phyloP scores from a whole-genome alignment of 2,329 filamentous ascomycete species.

The Aspergillus sergii region DNA sequence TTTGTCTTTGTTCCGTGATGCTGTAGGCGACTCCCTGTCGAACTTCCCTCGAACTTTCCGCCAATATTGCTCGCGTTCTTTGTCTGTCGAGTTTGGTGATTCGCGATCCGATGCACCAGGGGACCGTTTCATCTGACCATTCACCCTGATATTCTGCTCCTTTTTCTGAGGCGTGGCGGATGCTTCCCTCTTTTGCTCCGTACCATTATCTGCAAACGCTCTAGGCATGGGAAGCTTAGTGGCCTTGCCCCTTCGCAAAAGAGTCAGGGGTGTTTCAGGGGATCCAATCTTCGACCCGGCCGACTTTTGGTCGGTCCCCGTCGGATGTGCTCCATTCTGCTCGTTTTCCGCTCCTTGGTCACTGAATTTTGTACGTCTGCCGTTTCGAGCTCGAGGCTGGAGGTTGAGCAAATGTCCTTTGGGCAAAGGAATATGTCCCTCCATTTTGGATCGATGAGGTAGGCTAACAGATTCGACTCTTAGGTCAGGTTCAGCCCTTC shows the following conservation, averaged over 20 bases:
- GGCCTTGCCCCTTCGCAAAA: constrained; percentile 21
- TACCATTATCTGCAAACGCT: constrained; percentile 20
- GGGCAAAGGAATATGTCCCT: constrained; percentile 29
- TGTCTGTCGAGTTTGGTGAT: constrained; percentile 18
- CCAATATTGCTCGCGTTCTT: constrained; percentile 33
- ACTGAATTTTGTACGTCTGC: constrained; percentile 12
- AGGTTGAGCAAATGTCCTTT: constrained; percentile 35
- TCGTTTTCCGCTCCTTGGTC: constrained; percentile 22
- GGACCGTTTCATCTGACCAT: constrained; percentile 11
- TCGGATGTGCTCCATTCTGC: background rate
- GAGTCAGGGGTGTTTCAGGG: constrained; percentile 10
- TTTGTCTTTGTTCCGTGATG: constrained; percentile 23
- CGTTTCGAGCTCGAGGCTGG: constrained; percentile 25
- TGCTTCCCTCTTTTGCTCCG: constrained; percentile 18
- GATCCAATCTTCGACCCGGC: constrained; percentile 13
- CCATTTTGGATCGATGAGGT: constrained; percentile 26
- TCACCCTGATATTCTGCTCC: constrained; percentile 2
- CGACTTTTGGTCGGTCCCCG: background rate
- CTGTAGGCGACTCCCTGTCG: constrained; percentile 28
- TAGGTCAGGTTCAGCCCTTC: constrained; percentile 19
- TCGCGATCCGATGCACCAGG: constrained; percentile 9
- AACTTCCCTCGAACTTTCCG: constrained; percentile 29
- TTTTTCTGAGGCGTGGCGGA: constrained; percentile 15
- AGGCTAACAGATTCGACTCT: constrained; percentile 17
- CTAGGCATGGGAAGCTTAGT: constrained; percentile 36